Percentiles rank a stretch among this genome's conserved stretches.
These are phyloP conservation scores for Laburnicola sp. DNA, from an alignment of 2,329 filamentous ascomycete species.

Conservation along the genomic window DNA sequence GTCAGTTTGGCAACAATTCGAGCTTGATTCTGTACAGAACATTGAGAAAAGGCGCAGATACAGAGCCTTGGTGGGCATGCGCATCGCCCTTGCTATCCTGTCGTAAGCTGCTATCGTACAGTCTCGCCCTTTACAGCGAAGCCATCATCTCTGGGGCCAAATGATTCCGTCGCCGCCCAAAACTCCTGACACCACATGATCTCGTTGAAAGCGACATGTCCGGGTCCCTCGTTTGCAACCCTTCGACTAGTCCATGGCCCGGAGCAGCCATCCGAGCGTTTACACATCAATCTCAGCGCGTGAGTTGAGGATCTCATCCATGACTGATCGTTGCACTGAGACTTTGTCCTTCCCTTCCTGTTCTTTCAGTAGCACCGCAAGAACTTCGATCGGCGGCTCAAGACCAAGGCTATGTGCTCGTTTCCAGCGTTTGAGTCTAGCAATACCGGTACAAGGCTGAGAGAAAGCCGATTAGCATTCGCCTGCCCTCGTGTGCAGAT, in stretches of 20 bases:
- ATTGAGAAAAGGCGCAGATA: too few relatives aligned
- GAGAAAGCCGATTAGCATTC: slow-evolving; percentile 28
- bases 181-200: not conserved
- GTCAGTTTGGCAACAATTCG: too few relatives aligned
- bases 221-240: too few relatives aligned
- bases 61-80: too few relatives aligned
- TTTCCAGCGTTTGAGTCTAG: slow-evolving; percentile 82
- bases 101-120: slow-evolving; percentile 1
- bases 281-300: slow-evolving; percentile 46
- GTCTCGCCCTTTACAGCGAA: not conserved
- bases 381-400: slow-evolving; percentile 85
- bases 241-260: too few relatives aligned
- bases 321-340: slow-evolving; percentile 68
- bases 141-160: not conserved
- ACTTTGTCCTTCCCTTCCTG: slow-evolving; percentile 57
- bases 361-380: slow-evolving; percentile 79
- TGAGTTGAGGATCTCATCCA: slow-evolving; percentile 66
- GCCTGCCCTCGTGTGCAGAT: not conserved
- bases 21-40: too few relatives aligned
- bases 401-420: slow-evolving; percentile 80
- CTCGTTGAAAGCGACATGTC: too few relatives aligned
- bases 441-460: slow-evolving; percentile 85
- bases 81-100: not conserved
- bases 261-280: not conserved
- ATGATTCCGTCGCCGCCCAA: not conserved